Base-by-base conservation (phyloP, 371 early-diverging fungal species). In the Blyttiomyces sp. region DNA sequence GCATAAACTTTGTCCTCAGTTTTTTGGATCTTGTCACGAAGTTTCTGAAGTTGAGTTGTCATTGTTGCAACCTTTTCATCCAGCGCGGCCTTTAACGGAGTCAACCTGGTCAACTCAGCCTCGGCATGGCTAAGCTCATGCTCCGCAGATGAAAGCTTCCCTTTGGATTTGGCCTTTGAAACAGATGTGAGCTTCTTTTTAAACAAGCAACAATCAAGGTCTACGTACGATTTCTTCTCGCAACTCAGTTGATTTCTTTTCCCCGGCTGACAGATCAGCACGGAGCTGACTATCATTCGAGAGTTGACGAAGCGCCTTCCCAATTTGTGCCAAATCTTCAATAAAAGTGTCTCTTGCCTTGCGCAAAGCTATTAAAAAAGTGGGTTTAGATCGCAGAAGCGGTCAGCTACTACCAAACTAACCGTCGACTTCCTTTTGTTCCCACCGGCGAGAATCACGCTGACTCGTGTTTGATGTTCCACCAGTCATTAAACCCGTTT, bases 401-500 rank as follows among this genome's bases (percentile, higher is more conserved):
- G 0, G 36, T 16, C 49, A 32, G 6, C 1, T 30, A 34, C 0
- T 39, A 4, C 4, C 43, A 34, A 16, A 68, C 51, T 49, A 59
- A 84, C 83, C 78, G 30, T 88, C 90, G 13, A 96, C 72, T 36
- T 90, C 93, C 28, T 84, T 84, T 24, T 93, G 92, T 53, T 95
- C 89, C 95, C 96, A 96, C 49, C 87, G 76, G 51, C 83, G 79
- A 4, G 84, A 78, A 1, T 75, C 71, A 23, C 59, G 54, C 24
- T 26, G 46, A 21, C 53, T 49, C 4, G 54, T 45, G 9, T 27
- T 33, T 7, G 64, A 51, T 28, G 43, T 36, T 13, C 82, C 82
- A 69, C 99, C 99, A 0, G 96, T 96, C 54, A 99, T 98, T 62
- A 94, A 72, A 44, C 97, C 99, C 58, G 84, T 91, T 66, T 90